Evolutionary conservation across 1,284 basidiomycete genomes (phyloP), one percentile per base, ranked within the genome.

Genomic region (Pseudozyma thailandica): DNA sequence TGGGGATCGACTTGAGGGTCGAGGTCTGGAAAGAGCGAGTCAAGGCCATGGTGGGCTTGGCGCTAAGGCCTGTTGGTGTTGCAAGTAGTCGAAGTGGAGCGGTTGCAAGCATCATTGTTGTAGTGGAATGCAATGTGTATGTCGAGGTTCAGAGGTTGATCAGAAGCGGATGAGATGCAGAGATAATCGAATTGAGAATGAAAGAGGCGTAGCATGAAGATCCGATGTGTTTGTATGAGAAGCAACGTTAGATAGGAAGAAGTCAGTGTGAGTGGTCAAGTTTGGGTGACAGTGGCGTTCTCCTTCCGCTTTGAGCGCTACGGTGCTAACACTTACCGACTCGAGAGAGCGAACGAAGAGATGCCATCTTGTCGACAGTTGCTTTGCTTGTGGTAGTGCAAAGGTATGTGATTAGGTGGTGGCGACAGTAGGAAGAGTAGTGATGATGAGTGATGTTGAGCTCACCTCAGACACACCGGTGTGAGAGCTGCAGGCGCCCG

Each of bases 11-110:
- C 35, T 57, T 56, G 50, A 65, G 47, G 23, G 71, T 55, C 38
- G 71, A 70, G 16, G 71, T 70, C 57, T 64, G 61, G 49, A 73
- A 50, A 21, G 71, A 70, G 31, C 65, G 65, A 28, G 65, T 60
- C 46, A 72, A 28, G 26, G 55, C 55, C 56, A 64, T 63, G 43
- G 49, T 48, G 2, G 64, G 70, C 59, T 66, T 72, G 35, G 59
- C 52, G 25, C 58, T 30, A 30, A 72, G 69, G 52, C 69, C 68
- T 72, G 46, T 43, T 23, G 30, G 20, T 12, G 30, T 48, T 37
- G 38, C 5, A 43, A 23, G 20, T 7, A 15, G 18, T 50, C 37
- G 26, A 38, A 50, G 28, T 44, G 13, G 18, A 49, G 35, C 33
- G 37, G 15, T 13, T 18, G 33, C 20, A 23, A 16, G 39, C 31